Conservation (phyloP, 352 stramenopile species). For the Globisporangium heterothallicum region DNA sequence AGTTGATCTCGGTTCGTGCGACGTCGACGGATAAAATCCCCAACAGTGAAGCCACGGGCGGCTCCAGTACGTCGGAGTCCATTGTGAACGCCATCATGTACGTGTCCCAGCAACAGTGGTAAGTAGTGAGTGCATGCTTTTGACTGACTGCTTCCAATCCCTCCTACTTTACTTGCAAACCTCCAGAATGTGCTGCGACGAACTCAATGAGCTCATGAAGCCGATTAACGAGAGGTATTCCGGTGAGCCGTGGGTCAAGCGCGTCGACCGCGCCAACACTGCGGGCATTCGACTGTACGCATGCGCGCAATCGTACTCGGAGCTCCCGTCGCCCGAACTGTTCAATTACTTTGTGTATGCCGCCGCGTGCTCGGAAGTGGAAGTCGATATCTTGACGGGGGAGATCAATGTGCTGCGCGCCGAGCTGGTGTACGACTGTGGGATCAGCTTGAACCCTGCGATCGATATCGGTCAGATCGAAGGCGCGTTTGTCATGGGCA, state of each 20-base stretch:
- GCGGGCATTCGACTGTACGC: conserved; percentile 94
- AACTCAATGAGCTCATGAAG: conserved; percentile 33
- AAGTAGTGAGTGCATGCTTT: too few species aligned
- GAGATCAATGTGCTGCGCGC: conserved; percentile 83
- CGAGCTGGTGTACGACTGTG: conserved; percentile 90
- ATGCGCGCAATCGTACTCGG: conserved; percentile 75
- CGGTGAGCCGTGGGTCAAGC: conserved; percentile 35
- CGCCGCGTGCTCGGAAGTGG: conserved; percentile 89
- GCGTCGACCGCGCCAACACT: conserved; percentile 77
- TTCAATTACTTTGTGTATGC: conserved; percentile 97
- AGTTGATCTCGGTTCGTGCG: conserved; percentile 32
- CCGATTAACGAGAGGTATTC: conserved; percentile 17
- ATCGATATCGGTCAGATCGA: conserved; percentile 98
- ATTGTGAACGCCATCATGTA: conserved; percentile 32
- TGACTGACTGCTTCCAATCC: too few species aligned
- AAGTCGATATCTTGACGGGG: conserved; percentile 94
- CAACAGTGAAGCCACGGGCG: conserved; percentile 40
- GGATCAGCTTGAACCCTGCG: conserved; percentile 93
- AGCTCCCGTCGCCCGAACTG: conserved; percentile 86
- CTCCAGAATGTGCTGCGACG: conserved; percentile 38
- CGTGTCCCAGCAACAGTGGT: too few species aligned
- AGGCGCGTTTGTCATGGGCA: conserved; percentile 95
- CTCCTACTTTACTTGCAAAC: too few species aligned
- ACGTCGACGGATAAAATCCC: conserved; percentile 46
- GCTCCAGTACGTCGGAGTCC: conserved; percentile 56